These are phyloP conservation scores for Colletotrichum sp. DNA, from an alignment of 2,329 filamentous ascomycete genomes.

Conservation along the genomic window DNA sequence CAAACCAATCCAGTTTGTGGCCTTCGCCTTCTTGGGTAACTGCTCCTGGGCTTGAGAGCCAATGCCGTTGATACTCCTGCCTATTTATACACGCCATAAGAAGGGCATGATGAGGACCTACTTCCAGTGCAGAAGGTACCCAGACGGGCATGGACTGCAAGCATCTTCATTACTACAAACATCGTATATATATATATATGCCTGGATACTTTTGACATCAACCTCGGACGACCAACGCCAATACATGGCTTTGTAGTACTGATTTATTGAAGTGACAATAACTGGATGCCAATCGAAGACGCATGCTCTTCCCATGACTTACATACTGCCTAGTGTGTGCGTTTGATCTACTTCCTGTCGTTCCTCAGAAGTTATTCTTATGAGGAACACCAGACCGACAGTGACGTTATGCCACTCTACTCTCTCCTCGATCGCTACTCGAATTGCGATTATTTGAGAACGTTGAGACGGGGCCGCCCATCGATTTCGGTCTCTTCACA, in stretches of 20 bases:
- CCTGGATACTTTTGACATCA: not conserved
- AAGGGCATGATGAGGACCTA: not conserved
- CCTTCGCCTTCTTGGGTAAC: too few relatives aligned
- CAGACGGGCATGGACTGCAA: not conserved
- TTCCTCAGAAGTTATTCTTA: not conserved
- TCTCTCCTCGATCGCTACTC: fast-evolving
- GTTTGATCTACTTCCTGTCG: not conserved
- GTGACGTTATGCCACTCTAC: fast-evolving
- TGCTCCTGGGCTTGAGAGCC: not conserved
- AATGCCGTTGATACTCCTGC: not conserved
- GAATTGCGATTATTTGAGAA: not conserved
- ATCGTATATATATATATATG: not conserved
- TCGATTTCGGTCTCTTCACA: fast-evolving
- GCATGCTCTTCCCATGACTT: not conserved
- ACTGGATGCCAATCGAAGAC: not conserved
- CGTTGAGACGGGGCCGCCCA: not conserved
- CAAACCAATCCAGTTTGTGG: not conserved
- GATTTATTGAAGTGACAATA: not conserved
- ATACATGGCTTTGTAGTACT: too few relatives aligned
- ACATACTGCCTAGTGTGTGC: not conserved
- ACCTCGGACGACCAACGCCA: not conserved
- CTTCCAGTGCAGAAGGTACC: not conserved
- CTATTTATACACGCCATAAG: not conserved
- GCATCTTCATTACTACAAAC: not conserved
- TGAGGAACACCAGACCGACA: not conserved